A percentile compares a stretch with the other conserved stretches of the same genome.
phyloP scores from a whole-genome alignment of 2,329 filamentous ascomycete species.

The Biscogniauxia mediterranea region DNA sequence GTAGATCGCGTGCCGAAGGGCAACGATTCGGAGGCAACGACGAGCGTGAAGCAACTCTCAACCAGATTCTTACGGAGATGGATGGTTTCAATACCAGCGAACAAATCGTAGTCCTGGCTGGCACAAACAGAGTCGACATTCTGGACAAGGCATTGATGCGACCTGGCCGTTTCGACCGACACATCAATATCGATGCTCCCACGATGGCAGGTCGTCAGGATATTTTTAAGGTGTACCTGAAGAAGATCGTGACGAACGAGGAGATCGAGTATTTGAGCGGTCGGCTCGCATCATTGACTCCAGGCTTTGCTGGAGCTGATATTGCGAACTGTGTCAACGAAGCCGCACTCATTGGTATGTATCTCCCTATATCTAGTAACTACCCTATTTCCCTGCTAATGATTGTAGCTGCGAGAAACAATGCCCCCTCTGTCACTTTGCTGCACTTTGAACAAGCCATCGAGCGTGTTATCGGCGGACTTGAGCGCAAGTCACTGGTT shows the following conservation, averaged over 20 bases:
- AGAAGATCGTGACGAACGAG: constrained; percentile 91
- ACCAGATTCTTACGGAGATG: constrained; percentile 99
- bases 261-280: constrained; percentile 86
- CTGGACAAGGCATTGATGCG: constrained; percentile 95
- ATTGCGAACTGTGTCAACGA: constrained; percentile 99
- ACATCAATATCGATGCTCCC: constrained; percentile 90
- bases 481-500: constrained; percentile 96
- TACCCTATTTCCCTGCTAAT: constrained; percentile 39
- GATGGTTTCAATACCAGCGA: constrained; percentile 97
- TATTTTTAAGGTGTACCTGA: constrained; percentile 92
- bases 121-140: constrained; percentile 93
- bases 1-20: constrained; percentile 80
- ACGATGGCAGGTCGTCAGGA: constrained; percentile 97
- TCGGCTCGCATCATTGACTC: constrained; percentile 85
- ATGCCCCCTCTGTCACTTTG: constrained; percentile 80
- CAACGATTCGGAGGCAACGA: constrained; percentile 85
- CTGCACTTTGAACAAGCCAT: constrained; percentile 95
- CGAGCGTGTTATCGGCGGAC: constrained; percentile 91
- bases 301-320: constrained; percentile 94
- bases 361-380: not conserved
- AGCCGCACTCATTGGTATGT: constrained; percentile 88
- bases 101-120: constrained; percentile 93
- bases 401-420: constrained; percentile 71
- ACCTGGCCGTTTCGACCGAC: constrained; percentile 93
- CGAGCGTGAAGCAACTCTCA: constrained; percentile 93